These are phyloP conservation scores for Salicornia ramosissima DNA, from an alignment of 148 eudicot species.

Conservation along the genomic window DNA sequence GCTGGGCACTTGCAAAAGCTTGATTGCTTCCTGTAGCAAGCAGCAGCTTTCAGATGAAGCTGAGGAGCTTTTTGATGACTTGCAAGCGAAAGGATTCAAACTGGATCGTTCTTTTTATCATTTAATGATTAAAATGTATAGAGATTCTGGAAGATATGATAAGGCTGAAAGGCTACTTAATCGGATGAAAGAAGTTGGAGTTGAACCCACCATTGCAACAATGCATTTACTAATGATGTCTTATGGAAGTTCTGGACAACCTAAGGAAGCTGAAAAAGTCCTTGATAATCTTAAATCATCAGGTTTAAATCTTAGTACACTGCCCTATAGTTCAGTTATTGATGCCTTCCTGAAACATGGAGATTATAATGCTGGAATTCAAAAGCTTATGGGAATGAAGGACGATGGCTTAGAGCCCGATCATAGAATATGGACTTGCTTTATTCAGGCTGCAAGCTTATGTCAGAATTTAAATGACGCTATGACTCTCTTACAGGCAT, in stretches of 20 bases:
- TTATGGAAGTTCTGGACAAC: conserved; percentile 88
- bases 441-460: conserved; percentile 82
- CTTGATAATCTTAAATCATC: conserved; percentile 66
- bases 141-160: conserved; percentile 61
- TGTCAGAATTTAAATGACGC: conserved; percentile 58
- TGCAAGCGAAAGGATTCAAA: conserved; percentile 60
- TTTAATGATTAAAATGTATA: conserved; percentile 84
- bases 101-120: conserved; percentile 89
- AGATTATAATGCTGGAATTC: conserved; percentile 62
- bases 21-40: conserved; percentile 75
- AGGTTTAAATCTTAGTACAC: conserved; percentile 50
- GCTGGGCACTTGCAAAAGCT: conserved; percentile 77
- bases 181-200: conserved; percentile 73
- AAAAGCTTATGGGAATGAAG: conserved; percentile 74
- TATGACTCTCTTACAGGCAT: conserved; percentile 53
- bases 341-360: conserved; percentile 89
- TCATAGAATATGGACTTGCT: conserved; percentile 93
- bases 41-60: conserved; percentile 64
- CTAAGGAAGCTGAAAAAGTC: conserved; percentile 92
- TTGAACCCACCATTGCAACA: conserved; percentile 79
- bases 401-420: conserved; percentile 77
- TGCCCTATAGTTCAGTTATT: conserved; percentile 83
- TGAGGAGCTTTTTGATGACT: conserved; percentile 70
- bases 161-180: conserved; percentile 71
- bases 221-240: conserved; percentile 96